A percentile compares a stretch with the other conserved stretches of the same genome.
phyloP scores from a whole-genome alignment of 192 early-diverging fungal species.

The Coemansia reversa region DNA sequence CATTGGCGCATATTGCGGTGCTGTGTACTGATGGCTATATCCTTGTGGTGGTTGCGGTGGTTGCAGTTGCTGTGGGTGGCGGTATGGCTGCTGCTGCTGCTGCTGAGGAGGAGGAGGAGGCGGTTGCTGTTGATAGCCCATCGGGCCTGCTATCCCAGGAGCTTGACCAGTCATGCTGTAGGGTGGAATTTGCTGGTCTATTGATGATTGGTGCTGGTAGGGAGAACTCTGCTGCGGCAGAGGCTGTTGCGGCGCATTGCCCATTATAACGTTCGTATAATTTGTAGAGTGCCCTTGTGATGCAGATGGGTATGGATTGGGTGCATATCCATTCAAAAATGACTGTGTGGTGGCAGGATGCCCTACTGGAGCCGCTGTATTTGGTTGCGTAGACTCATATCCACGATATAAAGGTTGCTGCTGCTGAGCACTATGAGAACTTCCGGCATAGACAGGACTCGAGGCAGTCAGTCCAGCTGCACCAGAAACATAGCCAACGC shows the following conservation, averaged over 20 bases:
- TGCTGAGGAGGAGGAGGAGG: conserved; percentile 20
- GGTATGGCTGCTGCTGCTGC: conserved; percentile 8
- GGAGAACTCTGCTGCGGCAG: conserved; percentile 12
- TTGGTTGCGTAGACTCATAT: conserved; percentile 17
- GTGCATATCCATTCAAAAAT: conserved; percentile 14
- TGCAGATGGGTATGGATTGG: conserved; percentile 25
- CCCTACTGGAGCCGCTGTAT: conserved; percentile 8
- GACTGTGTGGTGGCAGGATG: conserved; percentile 26
- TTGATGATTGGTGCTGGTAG: conserved; percentile 14
- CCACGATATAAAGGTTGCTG: conserved; percentile 25
- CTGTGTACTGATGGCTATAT: conserved; percentile 34
- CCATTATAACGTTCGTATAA: conserved; percentile 17
- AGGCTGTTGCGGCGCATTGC: conserved; percentile 13
- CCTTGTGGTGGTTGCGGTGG: conserved; percentile 13
- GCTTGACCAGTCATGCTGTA: conserved; percentile 9
- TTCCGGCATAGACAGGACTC: conserved; percentile 22
- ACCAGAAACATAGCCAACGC: conserved; percentile 6
- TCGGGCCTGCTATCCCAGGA: conserved; percentile 12
- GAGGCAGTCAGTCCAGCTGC: conserved; percentile 11
- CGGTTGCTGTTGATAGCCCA: conserved; percentile 29
- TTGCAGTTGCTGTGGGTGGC: conserved; percentile 20
- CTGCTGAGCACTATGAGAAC: conserved; percentile 15
- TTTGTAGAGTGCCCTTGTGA: conserved; percentile 17
- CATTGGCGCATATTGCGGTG: conserved; percentile 20
- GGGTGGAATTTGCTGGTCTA: conserved; percentile 4